Percentiles rank a stretch among this genome's conserved stretches.
Conservation (phyloP, 768 basidiomycete species). For the Termitomyces sp. region DNA sequence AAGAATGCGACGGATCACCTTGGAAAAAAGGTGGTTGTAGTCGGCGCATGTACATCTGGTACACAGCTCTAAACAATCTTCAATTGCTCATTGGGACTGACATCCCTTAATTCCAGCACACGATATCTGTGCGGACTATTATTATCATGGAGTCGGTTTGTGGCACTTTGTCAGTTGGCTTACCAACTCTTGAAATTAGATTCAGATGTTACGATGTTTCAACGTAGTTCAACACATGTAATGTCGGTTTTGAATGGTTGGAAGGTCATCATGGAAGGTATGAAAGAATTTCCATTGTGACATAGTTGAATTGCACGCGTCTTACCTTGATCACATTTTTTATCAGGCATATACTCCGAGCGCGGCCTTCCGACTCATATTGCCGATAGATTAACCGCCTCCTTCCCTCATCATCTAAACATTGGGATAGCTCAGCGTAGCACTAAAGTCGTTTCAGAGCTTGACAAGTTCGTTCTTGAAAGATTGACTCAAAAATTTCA, state of each 20-base stretch:
- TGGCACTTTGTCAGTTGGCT: background rate
- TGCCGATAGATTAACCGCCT: constrained; percentile 43
- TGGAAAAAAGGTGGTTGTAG: constrained; percentile 68
- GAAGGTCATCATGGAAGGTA: constrained; percentile 20
- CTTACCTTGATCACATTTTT: background rate
- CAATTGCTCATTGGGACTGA: background rate
- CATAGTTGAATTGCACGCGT: background rate
- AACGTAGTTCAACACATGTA: constrained; percentile 37
- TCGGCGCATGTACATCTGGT: constrained; percentile 63
- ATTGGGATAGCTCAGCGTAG: constrained; percentile 25
- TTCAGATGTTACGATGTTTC: constrained; percentile 52
- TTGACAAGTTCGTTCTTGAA: constrained; percentile 40
- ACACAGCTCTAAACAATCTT: background rate
- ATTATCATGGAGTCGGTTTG: constrained; percentile 36
- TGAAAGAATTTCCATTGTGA: background rate
- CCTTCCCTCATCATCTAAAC: constrained; percentile 34
- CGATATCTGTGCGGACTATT: constrained; percentile 39
- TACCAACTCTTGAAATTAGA: too few species aligned
- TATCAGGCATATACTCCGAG: constrained; percentile 38
- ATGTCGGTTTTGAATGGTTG: constrained; percentile 15
- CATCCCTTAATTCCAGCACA: constrained; percentile 24
- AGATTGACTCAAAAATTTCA: background rate
- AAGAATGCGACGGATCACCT: constrained; percentile 46
- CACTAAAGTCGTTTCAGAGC: constrained; percentile 38
- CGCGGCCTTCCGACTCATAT: constrained; percentile 41